phyloP scores from a whole-genome alignment of 768 basidiomycete genomes.

The Sarcomyxa edulis region DNA sequence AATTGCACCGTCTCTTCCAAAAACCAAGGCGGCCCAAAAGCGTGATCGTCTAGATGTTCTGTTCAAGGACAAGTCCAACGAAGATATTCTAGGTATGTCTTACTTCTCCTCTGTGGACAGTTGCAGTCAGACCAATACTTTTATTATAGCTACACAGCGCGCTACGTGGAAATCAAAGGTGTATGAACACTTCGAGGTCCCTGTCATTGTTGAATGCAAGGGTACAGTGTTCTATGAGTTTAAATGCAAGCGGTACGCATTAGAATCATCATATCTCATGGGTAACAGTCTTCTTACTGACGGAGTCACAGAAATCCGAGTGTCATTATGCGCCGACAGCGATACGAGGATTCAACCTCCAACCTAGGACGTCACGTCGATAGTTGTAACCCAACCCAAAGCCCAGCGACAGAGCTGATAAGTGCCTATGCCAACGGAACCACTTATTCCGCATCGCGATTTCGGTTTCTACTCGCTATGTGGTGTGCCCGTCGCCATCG shows the following conservation, averaged over 20 bases:
- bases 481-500: constrained; percentile 12
- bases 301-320: constrained; percentile 24
- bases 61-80: constrained; percentile 2
- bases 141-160: constrained; percentile 16
- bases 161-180: constrained; percentile 1
- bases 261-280: constrained; percentile 12
- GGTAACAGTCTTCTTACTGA: constrained; percentile 21
- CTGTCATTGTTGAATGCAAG: constrained; percentile 13
- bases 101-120: background rate
- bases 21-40: too few relatives aligned
- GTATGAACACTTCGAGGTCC: constrained; percentile 4
- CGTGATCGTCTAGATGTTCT: too few relatives aligned
- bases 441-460: constrained; percentile 3
- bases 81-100: constrained; percentile 6
- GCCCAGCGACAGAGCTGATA: background rate
- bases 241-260: constrained; percentile 4
- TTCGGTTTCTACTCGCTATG: constrained; percentile 6
- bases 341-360: constrained; percentile 4
- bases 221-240: constrained; percentile 25
- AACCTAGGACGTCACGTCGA: constrained; percentile 4
- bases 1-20: too few relatives aligned
- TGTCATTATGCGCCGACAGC: background rate
- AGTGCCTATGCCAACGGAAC: background rate
- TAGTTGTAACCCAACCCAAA: background rate
- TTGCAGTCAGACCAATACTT: constrained; percentile 7